phyloP scores from a whole-genome alignment of 2,329 filamentous ascomycete genomes.

The Paecilomyces niveus region DNA sequence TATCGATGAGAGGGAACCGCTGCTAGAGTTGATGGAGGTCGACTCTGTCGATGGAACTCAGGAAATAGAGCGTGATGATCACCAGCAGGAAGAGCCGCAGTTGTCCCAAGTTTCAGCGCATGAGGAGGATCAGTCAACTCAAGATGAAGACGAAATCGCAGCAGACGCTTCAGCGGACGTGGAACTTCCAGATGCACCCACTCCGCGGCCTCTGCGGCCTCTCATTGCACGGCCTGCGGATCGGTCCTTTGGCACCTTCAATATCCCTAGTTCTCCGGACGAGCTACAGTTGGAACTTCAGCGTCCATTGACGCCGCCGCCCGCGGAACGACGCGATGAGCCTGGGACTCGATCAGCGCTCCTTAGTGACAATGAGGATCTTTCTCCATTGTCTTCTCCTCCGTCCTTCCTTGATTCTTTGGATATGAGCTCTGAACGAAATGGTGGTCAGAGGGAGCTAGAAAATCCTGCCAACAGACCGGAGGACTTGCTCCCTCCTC shows the following conservation, averaged over 20 bases:
- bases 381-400: conserved; percentile 31
- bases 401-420: conserved; percentile 22
- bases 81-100: neutral
- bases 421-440: neutral
- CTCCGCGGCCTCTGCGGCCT: neutral
- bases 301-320: conserved; percentile 9
- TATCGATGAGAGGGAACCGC: neutral
- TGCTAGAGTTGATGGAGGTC: neutral
- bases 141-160: conserved; percentile 2
- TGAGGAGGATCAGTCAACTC: neutral
- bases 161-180: neutral
- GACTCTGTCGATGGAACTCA: neutral
- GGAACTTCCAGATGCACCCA: neutral
- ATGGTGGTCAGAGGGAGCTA: neutral
- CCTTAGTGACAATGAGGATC: conserved; percentile 11
- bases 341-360: conserved; percentile 1
- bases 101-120: neutral
- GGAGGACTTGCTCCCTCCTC: conserved; percentile 12
- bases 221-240: neutral
- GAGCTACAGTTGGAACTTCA: conserved; percentile 25
- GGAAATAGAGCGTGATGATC: neutral
- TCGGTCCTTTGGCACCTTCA: neutral
- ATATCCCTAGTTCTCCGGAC: conserved; percentile 22
- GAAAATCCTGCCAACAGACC: conserved; percentile 1
- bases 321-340: conserved; percentile 5